These are phyloP conservation scores for Fusarium sp. DNA, from an alignment of 2,329 filamentous ascomycete genomes.

Conservation along the genomic window DNA sequence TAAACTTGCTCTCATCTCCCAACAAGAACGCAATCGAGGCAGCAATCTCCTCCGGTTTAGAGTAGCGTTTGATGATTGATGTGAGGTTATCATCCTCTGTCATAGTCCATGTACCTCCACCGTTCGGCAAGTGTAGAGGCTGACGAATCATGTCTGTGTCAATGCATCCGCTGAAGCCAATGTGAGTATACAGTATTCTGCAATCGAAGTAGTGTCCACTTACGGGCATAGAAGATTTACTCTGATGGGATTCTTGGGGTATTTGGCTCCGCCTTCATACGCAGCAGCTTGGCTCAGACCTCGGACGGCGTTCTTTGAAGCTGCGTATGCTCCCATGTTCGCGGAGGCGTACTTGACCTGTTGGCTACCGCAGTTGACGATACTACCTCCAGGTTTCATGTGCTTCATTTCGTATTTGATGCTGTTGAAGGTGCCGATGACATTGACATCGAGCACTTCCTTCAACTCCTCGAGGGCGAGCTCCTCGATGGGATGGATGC, in stretches of 20 bases:
- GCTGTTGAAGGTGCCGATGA: constrained; percentile 43
- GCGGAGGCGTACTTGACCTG: constrained; percentile 54
- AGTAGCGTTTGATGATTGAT: constrained; percentile 44
- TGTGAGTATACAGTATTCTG: background rate
- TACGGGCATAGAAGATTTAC: constrained; percentile 41
- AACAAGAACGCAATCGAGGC: constrained; percentile 47
- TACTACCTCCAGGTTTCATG: constrained; percentile 57
- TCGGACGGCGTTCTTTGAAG: constrained; percentile 47
- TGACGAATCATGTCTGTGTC: constrained; percentile 46
- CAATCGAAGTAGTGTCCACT: background rate
- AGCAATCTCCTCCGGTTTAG: constrained; percentile 46
- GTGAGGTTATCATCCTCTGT: constrained; percentile 40
- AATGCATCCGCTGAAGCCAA: constrained; percentile 35
- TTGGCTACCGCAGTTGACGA: constrained; percentile 60
- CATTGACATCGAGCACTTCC: constrained; percentile 40
- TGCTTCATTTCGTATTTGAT: constrained; percentile 45
- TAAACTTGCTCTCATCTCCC: constrained; percentile 48
- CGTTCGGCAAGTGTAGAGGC: constrained; percentile 40
- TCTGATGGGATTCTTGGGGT: constrained; percentile 41
- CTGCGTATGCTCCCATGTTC: constrained; percentile 48
- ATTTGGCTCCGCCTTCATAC: constrained; percentile 43
- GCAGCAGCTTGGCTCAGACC: constrained; percentile 45
- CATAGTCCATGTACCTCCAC: constrained; percentile 42
- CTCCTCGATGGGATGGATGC: constrained; percentile 40
- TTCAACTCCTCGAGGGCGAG: constrained; percentile 39